Conservation (phyloP, 805 yeast species). For the Saccharomycopsis fodiens region DNA sequence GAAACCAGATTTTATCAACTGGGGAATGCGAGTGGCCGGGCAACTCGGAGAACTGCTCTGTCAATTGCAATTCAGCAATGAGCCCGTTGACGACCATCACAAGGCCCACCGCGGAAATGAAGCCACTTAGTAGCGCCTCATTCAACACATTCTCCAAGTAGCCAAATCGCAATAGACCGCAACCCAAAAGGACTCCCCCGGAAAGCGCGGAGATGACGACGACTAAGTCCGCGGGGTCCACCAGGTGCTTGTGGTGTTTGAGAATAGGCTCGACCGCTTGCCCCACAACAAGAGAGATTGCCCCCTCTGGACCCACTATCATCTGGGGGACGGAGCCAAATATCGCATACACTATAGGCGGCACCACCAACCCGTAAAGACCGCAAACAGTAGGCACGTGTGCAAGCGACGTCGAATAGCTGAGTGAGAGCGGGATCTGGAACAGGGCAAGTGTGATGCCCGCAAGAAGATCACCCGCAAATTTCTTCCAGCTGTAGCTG, state of each 20-base stretch:
- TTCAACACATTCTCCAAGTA: conserved; percentile 76
- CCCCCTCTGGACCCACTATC: conserved; percentile 91
- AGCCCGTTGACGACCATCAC: conserved; percentile 75
- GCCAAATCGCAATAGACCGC: conserved; percentile 81
- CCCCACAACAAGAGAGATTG: conserved; percentile 76
- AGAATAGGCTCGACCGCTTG: conserved; percentile 58
- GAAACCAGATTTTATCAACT: conserved; percentile 55
- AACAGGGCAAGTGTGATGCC: conserved; percentile 86
- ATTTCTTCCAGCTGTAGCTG: conserved; percentile 32
- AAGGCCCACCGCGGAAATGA: conserved; percentile 77
- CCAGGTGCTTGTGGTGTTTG: conserved; percentile 32
- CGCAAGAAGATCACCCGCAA: conserved; percentile 64
- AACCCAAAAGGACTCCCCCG: conserved; percentile 62
- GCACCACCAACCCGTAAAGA: conserved; percentile 63
- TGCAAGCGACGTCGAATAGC: conserved; percentile 75
- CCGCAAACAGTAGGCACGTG: conserved; percentile 80
- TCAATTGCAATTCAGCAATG: conserved; percentile 66
- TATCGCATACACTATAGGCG: conserved; percentile 70
- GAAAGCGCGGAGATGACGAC: conserved; percentile 66
- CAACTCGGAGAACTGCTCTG: conserved; percentile 35
- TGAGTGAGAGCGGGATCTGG: conserved; percentile 75
- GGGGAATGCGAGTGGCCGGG: conserved; percentile 62
- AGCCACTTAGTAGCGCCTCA: conserved; percentile 71
- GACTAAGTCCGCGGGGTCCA: conserved; percentile 48
- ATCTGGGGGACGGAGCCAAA: conserved; percentile 83